A percentile compares a stretch with the other conserved stretches of the same genome.
These are phyloP conservation scores for Scolecobasidium constrictum DNA, from an alignment of 2,329 filamentous ascomycete species.

Conservation along the genomic window DNA sequence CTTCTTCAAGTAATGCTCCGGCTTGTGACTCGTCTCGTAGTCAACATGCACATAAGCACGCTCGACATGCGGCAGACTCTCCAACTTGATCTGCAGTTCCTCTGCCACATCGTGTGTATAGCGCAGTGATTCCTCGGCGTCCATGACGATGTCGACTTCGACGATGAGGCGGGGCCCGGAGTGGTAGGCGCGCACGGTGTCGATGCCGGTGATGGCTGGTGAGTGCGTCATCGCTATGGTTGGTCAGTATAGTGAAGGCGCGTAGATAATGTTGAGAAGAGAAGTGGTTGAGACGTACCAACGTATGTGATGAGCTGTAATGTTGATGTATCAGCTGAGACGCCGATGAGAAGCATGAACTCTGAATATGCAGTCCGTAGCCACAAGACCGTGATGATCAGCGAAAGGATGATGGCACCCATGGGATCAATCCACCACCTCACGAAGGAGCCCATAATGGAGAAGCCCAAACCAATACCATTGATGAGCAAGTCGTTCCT, in stretches of 20 bases:
- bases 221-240: conserved; percentile 68
- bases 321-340: conserved; percentile 72
- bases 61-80: conserved; percentile 85
- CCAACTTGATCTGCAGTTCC: conserved; percentile 85
- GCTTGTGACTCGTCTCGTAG: conserved; percentile 91
- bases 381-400: conserved; percentile 73
- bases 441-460: conserved; percentile 5
- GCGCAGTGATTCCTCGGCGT: conserved; percentile 57
- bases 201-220: conserved; percentile 68
- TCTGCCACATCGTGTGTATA: conserved; percentile 90
- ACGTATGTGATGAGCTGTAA: conserved; percentile 95
- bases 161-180: conserved; percentile 80
- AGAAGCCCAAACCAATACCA: conserved; percentile 52
- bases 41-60: conserved; percentile 94
- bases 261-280: neutral
- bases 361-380: conserved; percentile 74
- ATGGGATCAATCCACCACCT: conserved; percentile 89
- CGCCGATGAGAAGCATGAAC: conserved; percentile 84
- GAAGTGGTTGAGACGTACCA: conserved; percentile 35
- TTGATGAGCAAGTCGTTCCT: conserved; percentile 97
- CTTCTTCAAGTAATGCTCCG: conserved; percentile 67
- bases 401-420: conserved; percentile 75
- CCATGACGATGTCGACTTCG: conserved; percentile 95
- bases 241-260: neutral
- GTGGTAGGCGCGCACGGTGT: conserved; percentile 92